Evolutionary conservation across 164 flowering plant genomes (phyloP), one percentile per base, ranked within the genome.

Genomic region (Piper betle): DNA sequence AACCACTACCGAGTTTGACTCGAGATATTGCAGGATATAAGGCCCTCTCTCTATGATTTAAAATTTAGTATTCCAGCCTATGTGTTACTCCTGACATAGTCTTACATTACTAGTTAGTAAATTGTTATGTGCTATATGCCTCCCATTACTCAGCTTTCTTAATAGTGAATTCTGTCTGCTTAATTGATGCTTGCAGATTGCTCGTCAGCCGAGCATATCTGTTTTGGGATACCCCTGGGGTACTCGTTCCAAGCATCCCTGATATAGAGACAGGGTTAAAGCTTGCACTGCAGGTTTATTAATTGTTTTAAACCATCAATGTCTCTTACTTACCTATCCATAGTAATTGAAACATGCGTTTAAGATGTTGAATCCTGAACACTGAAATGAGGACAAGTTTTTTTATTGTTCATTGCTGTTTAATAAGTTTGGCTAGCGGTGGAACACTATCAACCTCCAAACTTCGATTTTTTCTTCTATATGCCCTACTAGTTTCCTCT

Each of bases 11-110:
- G 68, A 96, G 98, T 64, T 96, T 93, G 52, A 93, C 97, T 62
- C 94, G 88, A 73, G 98, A 93, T 78, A 93, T 93, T 71, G 94
- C 98, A 53, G 98, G 98, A 73, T 93, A 18, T 74, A 93, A 90
- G 97, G 96, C 90, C 19, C 39, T 38, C 13, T 57, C 17, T 39
- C 19, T 39, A 13, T 46, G 50, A 46, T 2, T 3, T 46, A 15
- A 46, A 25, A 25, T 25, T 25, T 0, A 25, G 1, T 25, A 25
- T 25, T 25, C 33, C 33, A 25, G 33, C 33, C 1, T 25, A 1
- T 25, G 33, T 25, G 33, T 25, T 25, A 25, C 2, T 25, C 33
- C 33, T 25, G 33, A 25, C 33, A 25, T 25, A 25, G 33, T 25
- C 33, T 25, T 25, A 25, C 2, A 25, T 25, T 25, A 25, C 2